These are phyloP conservation scores for Zostera marina DNA, from an alignment of 116 monocot species.

Conservation along the genomic window DNA sequence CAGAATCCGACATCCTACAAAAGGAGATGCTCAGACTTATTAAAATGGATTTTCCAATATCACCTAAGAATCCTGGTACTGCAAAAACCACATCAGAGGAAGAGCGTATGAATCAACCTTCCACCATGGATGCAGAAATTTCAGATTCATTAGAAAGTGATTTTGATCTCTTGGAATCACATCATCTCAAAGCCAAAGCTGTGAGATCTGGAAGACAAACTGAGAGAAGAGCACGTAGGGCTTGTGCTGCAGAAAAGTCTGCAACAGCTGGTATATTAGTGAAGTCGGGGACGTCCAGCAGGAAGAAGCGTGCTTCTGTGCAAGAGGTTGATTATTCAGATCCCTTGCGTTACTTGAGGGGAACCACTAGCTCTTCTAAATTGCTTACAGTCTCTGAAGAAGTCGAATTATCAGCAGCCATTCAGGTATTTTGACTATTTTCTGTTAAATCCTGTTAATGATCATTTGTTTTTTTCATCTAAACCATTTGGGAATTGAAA, in stretches of 20 bases:
- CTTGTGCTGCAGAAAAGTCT: conserved; percentile 29
- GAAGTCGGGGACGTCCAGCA: conserved; percentile 25
- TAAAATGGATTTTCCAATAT: conserved; percentile 16
- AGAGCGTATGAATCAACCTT: conserved; percentile 1
- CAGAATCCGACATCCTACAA: conserved; percentile 17
- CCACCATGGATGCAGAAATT: conserved; percentile 5
- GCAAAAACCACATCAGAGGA: conserved; percentile 7
- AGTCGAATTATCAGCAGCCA: conserved; percentile 52
- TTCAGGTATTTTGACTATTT: conserved; percentile 69
- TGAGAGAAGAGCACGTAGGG: conserved; percentile 68
- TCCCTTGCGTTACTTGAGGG: conserved; percentile 60
- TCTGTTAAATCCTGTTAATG: neutral
- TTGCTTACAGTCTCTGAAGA: conserved; percentile 71
- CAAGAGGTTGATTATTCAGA: conserved; percentile 61
- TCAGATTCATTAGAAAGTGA: conserved; percentile 9
- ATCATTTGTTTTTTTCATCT: neutral
- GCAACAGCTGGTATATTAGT: conserved; percentile 16
- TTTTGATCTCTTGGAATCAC: conserved; percentile 5
- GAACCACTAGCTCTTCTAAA: conserved; percentile 37
- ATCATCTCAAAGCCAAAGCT: conserved; percentile 17
- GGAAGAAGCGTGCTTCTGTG: conserved; percentile 40
- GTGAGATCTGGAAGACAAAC: conserved; percentile 64
- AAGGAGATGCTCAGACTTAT: conserved; percentile 22
- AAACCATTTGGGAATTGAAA: neutral
- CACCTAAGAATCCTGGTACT: conserved; percentile 1